phyloP scores from a whole-genome alignment of 192 early-diverging fungal species.

The Bifiguratus adelaidae region DNA sequence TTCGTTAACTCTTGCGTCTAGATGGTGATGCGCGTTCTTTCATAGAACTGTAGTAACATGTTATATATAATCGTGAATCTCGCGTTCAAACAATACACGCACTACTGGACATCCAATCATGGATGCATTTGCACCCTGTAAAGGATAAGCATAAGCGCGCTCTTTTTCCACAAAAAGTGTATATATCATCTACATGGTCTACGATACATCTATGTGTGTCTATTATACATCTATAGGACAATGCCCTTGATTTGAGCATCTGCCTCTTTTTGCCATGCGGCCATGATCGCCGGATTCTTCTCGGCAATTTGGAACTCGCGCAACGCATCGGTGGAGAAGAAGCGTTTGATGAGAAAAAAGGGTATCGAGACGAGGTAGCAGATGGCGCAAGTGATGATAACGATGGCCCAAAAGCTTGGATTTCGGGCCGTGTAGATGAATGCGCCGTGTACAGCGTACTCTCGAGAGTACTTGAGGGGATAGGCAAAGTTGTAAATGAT shows the following conservation, averaged over 20 bases:
- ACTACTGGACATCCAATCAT: no score
- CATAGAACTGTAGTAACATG: no score
- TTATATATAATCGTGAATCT: no score
- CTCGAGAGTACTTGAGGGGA: constrained; percentile 26
- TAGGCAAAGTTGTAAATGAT: constrained; percentile 49
- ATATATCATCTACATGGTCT: no score
- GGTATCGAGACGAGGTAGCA: constrained; percentile 40
- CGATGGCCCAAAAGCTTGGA: constrained; percentile 43
- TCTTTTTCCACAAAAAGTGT: no score
- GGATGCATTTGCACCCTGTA: no score
- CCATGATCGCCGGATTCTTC: neutral
- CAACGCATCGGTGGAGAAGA: constrained; percentile 17
- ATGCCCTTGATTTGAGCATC: constrained; percentile 2
- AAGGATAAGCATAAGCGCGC: no score
- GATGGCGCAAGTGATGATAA: constrained; percentile 40
- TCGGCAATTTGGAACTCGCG: neutral
- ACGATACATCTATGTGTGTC: no score
- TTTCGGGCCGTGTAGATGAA: constrained; percentile 31
- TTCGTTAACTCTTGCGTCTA: no score
- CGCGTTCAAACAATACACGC: no score
- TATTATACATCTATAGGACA: no score
- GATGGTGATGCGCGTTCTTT: no score
- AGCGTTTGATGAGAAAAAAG: constrained; percentile 22
- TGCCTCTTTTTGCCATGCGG: neutral
- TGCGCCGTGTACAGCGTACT: constrained; percentile 43